A percentile compares a stretch with the other conserved stretches of the same genome.
Evolutionary conservation across 306 rosid species (phyloP).

Genomic region (Rosa lucieae): DNA sequence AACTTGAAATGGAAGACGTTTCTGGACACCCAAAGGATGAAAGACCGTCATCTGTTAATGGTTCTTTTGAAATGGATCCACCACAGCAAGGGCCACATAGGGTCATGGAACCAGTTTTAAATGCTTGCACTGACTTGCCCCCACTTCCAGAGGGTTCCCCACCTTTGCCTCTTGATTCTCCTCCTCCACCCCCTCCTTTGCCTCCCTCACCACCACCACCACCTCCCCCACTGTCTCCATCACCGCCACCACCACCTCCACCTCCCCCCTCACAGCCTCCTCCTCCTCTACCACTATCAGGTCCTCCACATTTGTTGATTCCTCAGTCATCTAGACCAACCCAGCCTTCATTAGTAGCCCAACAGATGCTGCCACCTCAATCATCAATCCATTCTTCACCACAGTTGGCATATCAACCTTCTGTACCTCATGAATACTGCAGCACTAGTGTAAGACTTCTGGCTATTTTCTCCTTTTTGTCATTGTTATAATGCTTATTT

Average conservation of each 20-base stretch:
- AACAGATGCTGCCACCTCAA: slow-evolving; percentile 62
- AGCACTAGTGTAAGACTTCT: slow-evolving; percentile 58
- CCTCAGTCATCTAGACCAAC: slow-evolving; percentile 61
- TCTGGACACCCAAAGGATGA: slow-evolving; percentile 89
- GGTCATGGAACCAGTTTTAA: slow-evolving; percentile 41
- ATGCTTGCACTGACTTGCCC: slow-evolving; percentile 43
- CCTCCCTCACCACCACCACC: slow-evolving; percentile 97
- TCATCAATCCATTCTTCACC: slow-evolving; percentile 65
- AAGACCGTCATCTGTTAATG: slow-evolving; percentile 37
- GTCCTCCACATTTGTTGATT: slow-evolving; percentile 51
- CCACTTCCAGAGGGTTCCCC: slow-evolving; percentile 79
- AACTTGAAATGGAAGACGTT: slow-evolving; percentile 99
- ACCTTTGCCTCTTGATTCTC: slow-evolving; percentile 90
- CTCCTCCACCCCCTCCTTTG: slow-evolving; percentile 87
- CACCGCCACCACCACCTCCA: slow-evolving; percentile 41
- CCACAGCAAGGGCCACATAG: slow-evolving; percentile 43
- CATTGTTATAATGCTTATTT: slow-evolving; percentile 12
- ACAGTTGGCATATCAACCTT: slow-evolving; percentile 68
- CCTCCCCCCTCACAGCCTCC: slow-evolving; percentile 52
- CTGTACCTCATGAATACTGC: slow-evolving; percentile 57
- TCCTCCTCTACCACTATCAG: slow-evolving; percentile 65
- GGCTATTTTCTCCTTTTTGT: slow-evolving; percentile 8
- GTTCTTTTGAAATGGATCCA: slow-evolving; percentile 49
- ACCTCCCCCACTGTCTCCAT: slow-evolving; percentile 52
- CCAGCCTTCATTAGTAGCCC: slow-evolving; percentile 53